These are phyloP conservation scores for Fusarium pilosicola DNA, from an alignment of 2,329 filamentous ascomycete genomes.

Conservation along the genomic window DNA sequence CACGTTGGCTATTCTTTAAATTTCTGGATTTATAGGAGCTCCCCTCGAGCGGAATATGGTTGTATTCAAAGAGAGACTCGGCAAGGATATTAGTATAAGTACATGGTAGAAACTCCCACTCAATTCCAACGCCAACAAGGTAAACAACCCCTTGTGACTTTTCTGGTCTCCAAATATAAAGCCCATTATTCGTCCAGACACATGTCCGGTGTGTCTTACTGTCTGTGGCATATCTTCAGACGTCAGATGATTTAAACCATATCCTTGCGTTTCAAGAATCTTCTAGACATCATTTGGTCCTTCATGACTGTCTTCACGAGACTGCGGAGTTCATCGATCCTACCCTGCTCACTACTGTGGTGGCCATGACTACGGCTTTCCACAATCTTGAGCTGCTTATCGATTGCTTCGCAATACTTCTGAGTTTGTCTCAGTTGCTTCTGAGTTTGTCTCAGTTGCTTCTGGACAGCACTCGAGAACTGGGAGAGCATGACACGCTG, in stretches of 20 bases:
- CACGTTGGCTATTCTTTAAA: too few relatives aligned
- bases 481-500: neutral
- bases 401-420: neutral
- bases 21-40: neutral
- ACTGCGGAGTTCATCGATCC: neutral
- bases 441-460: neutral
- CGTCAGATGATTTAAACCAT: neutral
- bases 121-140: accelerated
- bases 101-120: neutral
- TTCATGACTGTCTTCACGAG: neutral
- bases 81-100: too few relatives aligned
- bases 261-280: accelerated
- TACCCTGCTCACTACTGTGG: neutral
- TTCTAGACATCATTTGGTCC: neutral
- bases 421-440: neutral
- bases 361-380: neutral
- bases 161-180: too few relatives aligned
- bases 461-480: neutral
- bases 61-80: neutral
- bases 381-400: neutral
- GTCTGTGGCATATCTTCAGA: neutral
- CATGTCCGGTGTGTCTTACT: neutral
- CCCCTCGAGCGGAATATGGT: neutral
- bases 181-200: too few relatives aligned
- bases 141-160: neutral